Conservation (phyloP, 352 stramenopile genomes). For the Phytopythium oedochilum region DNA sequence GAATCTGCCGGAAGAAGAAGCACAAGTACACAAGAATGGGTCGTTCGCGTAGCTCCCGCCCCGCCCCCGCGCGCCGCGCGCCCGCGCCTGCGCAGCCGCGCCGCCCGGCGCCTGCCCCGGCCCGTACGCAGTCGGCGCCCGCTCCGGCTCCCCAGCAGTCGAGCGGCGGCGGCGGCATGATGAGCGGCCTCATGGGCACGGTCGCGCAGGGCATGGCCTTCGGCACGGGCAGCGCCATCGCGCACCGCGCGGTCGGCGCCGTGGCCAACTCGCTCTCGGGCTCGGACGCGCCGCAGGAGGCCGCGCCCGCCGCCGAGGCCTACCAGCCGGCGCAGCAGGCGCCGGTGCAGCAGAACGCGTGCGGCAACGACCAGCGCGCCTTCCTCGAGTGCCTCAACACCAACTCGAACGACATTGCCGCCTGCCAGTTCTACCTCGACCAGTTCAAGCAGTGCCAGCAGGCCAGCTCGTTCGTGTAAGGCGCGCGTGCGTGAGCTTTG, state of each 20-base stretch:
- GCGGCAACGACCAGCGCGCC: constrained; percentile 68
- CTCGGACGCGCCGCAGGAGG: constrained; percentile 42
- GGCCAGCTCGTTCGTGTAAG: constrained; percentile 66
- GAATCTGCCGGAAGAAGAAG: no score
- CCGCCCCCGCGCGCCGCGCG: constrained; percentile 30
- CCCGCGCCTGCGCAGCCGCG: constrained; percentile 35
- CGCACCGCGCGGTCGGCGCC: constrained; percentile 88
- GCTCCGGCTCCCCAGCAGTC: constrained; percentile 46
- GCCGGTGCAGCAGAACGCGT: constrained; percentile 48
- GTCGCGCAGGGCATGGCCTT: constrained; percentile 98
- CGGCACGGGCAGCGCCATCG: constrained; percentile 95
- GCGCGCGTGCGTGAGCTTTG: no score
- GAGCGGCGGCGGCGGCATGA: constrained; percentile 79
- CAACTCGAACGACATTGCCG: constrained; percentile 84
- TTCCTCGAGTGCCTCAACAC: constrained; percentile 85
- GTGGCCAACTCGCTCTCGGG: constrained; percentile 68
- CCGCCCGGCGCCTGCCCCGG: constrained; percentile 34
- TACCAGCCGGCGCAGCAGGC: constrained; percentile 22
- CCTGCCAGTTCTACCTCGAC: constrained; percentile 88
- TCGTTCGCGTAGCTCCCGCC: constrained; percentile 61
- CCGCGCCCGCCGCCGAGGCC: constrained; percentile 13
- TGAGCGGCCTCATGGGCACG: constrained; percentile 93
- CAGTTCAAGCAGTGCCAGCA: constrained; percentile 83
- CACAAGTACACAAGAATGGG: constrained; percentile 45
- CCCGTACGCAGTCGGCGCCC: constrained; percentile 41